Percentiles rank a stretch among this genome's conserved stretches.
Conservation (phyloP, 805 yeast species). For the Barnettozyma botsteinii region DNA sequence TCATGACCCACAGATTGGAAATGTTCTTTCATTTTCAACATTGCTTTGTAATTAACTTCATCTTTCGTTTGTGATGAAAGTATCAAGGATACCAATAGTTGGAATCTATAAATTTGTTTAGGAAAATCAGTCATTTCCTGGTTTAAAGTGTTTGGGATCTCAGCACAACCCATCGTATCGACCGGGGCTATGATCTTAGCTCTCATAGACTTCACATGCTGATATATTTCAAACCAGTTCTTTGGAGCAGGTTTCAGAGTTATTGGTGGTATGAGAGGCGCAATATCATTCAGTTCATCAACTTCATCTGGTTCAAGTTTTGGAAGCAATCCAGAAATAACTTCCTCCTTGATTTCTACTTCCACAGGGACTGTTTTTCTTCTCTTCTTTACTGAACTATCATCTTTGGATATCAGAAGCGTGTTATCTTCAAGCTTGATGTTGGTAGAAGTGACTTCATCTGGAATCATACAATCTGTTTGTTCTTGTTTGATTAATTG, state of each 20-base stretch:
- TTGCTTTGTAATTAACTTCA: constrained; percentile 72
- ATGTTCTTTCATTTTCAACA: constrained; percentile 50
- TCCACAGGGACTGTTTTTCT: not conserved
- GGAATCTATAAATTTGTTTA: constrained; percentile 51
- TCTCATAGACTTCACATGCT: constrained; percentile 63
- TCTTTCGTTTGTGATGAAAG: constrained; percentile 90
- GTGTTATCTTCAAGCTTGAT: not conserved
- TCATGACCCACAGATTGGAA: constrained; percentile 36
- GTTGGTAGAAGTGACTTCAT: not conserved
- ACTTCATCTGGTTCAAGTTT: not conserved
- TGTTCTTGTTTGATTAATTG: not conserved
- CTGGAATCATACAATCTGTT: not conserved
- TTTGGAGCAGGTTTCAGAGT: constrained; percentile 27
- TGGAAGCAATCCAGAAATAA: not conserved
- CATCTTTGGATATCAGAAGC: not conserved
- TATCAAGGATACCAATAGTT: constrained; percentile 74
- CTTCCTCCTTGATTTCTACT: constrained; percentile 2
- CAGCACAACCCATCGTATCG: constrained; percentile 82
- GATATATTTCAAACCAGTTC: constrained; percentile 52
- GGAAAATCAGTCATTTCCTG: constrained; percentile 25
- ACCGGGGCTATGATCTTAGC: constrained; percentile 69
- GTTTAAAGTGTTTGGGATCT: constrained; percentile 37
- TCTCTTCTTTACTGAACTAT: not conserved
- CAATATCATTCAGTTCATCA: not conserved
- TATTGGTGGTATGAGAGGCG: not conserved